Evolutionary conservation across 805 yeast genomes (phyloP), one percentile per base, ranked within the genome.

Genomic region (Saccharomycopsis schoenii): DNA sequence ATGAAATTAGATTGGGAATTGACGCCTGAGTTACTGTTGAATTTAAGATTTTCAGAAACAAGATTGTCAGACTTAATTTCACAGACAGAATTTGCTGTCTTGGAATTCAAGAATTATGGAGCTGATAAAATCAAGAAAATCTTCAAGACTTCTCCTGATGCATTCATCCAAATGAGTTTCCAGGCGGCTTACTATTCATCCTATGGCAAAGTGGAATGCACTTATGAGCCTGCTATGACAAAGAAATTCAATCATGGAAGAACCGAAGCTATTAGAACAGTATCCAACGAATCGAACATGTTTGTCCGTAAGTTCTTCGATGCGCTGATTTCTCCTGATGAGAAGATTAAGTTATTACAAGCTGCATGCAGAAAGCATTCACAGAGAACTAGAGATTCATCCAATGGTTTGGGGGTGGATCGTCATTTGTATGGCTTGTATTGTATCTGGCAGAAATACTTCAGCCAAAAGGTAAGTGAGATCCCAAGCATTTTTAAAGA

Each of bases 171-270:
- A 72, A 89, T 91, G 93, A 86, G 91, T 25, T 89, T 90, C 77
- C 97, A 91, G 73, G 89, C 94, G 9, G 90, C 96, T 3, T 91
- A 90, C 72, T 91, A 89, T 69, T 96, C 97, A 0, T 78, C 91
- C 43, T 91, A 91, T 70, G 97, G 97, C 57, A 88, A 88, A 69
- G 93, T 90, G 47, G 97, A 90, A 72, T 88, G 96, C 65, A 89
- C 96, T 5, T 91, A 91, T 71, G 97, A 91, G 74, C 97, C 97
- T 1, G 97, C 97, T 9, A 91, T 91, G 97, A 92, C 97, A 3
- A 91, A 91, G 72, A 77, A 77, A 62, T 91, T 85, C 70, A 79
- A 86, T 65, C 96, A 91, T 70, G 97, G 97, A 11, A 81, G 97
- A 71, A 91, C 97, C 0, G 97, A 91, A 72, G 96, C 97, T 2